Conservation (phyloP, 345 rosid species). For the Lepidium didymum region DNA sequence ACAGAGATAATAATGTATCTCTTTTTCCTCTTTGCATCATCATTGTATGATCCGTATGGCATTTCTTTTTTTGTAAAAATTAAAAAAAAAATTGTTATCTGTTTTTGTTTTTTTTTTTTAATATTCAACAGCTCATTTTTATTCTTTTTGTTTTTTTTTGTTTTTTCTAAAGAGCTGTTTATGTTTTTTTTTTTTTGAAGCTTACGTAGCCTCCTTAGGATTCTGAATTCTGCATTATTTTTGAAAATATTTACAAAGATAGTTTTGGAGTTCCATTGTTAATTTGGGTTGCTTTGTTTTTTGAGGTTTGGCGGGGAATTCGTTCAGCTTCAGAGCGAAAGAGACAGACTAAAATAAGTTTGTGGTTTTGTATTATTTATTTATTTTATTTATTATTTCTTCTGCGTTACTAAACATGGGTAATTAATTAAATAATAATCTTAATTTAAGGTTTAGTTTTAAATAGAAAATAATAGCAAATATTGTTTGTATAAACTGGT, state of each 20-base stretch:
- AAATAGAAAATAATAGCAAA: not conserved
- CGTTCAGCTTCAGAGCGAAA: not conserved
- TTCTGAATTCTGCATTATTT: not conserved
- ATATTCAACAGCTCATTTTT: not conserved
- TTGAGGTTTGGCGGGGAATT: constrained; percentile 24
- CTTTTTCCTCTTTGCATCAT: constrained; percentile 32
- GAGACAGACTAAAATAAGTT: constrained; percentile 1
- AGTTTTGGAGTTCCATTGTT: constrained; percentile 5
- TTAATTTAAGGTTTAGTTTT: not conserved
- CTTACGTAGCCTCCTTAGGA: constrained; percentile 27
- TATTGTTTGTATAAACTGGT: not conserved
- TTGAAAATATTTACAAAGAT: not conserved
- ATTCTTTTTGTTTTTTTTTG: not conserved
- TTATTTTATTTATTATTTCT: not conserved
- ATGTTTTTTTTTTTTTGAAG: constrained; percentile 9
- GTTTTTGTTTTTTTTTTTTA: not conserved
- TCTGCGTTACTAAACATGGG: constrained; percentile 10
- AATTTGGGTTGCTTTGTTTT: constrained; percentile 2
- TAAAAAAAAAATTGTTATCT: not conserved
- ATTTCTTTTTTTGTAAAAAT: not conserved
- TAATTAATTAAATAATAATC: not conserved
- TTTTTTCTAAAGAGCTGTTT: not conserved
- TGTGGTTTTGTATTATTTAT: not conserved
- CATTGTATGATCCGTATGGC: constrained; percentile 12
- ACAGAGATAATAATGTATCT: constrained; percentile 33